phyloP scores from a whole-genome alignment of 306 rosid genomes.

The Rosa multiflora region DNA sequence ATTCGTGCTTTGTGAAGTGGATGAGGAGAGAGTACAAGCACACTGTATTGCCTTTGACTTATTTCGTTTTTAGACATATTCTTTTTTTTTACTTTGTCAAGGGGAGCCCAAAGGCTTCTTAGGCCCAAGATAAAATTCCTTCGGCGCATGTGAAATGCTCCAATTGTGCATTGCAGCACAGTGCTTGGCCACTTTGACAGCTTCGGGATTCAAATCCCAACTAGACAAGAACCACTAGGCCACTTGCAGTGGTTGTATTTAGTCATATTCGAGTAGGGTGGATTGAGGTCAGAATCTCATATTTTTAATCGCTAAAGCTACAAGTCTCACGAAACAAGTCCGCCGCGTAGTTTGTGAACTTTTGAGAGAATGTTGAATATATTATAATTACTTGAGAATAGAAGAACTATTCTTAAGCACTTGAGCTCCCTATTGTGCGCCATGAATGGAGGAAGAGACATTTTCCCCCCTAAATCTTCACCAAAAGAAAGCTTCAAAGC shows the following conservation, averaged over 20 bases:
- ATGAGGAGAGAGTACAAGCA: not conserved
- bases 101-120: too few species aligned
- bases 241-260: too few species aligned
- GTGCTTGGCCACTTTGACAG: too few species aligned
- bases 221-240: too few species aligned
- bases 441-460: not conserved
- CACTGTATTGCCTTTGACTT: not conserved
- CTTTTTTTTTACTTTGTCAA: too few species aligned
- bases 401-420: not conserved
- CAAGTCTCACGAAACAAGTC: too few species aligned
- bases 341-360: not conserved
- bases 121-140: too few species aligned
- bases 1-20: not conserved
- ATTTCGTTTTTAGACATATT: not conserved
- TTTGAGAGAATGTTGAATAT: not conserved
- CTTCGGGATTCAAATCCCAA: too few species aligned
- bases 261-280: not conserved
- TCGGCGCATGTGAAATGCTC: too few species aligned
- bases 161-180: too few species aligned
- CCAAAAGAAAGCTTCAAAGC: not conserved
- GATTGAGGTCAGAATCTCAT: not conserved
- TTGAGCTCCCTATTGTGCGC: conserved; percentile 11
- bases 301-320: not conserved
- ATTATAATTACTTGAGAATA: not conserved
- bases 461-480: not conserved